Conservation (phyloP, 2,329 filamentous ascomycete species). For the Pochonia chlamydosporia region DNA sequence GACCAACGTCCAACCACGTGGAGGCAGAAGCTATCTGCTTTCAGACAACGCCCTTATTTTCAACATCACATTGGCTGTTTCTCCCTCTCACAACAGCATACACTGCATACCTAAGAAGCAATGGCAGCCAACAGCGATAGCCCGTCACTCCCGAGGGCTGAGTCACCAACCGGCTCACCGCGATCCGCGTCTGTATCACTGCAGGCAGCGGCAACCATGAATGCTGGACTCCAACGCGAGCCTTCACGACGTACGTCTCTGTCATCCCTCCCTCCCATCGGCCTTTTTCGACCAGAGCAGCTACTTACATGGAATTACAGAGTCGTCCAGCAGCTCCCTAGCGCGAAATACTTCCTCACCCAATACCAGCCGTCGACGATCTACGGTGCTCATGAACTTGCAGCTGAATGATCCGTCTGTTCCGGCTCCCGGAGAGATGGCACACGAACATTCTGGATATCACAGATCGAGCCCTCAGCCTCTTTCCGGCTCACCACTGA, state of each 20-base stretch:
- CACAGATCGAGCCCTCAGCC: constrained; percentile 36
- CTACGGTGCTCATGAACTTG: constrained; percentile 66
- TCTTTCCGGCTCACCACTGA: constrained; percentile 41
- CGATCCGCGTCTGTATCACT: constrained; percentile 64
- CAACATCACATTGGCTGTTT: background rate
- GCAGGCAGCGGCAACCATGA: constrained; percentile 71
- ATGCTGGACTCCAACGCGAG: constrained; percentile 67
- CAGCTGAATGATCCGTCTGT: constrained; percentile 65
- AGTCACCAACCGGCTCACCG: constrained; percentile 55
- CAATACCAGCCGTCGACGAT: constrained; percentile 54
- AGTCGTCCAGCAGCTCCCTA: constrained; percentile 48
- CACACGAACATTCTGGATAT: constrained; percentile 34
- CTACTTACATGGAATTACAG: constrained; percentile 23
- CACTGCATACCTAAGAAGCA: background rate
- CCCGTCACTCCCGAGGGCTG: constrained; percentile 21
- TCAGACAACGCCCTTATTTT: background rate
- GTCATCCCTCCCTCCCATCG: background rate
- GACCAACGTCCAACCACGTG: constrained; percentile 3
- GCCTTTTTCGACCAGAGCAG: background rate
- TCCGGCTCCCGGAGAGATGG: constrained; percentile 65
- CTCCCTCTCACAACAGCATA: background rate
- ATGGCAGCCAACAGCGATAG: constrained; percentile 26
- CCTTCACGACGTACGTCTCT: constrained; percentile 45
- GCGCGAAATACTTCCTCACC: constrained; percentile 36
- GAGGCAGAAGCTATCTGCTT: background rate